Conservation (phyloP, 148 eudicot genomes). For the Nyssa sinensis region DNA sequence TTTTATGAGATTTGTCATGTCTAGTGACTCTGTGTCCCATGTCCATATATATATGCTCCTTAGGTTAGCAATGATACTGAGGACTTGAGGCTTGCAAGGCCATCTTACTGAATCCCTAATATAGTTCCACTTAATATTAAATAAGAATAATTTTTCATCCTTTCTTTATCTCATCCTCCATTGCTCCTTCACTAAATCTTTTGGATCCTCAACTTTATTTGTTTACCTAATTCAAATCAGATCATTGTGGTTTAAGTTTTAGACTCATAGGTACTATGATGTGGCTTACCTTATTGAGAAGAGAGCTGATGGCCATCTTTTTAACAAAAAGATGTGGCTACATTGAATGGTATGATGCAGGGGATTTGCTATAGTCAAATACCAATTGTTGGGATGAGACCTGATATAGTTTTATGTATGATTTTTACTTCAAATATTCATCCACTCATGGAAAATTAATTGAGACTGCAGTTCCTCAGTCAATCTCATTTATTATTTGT, state of each 20-base stretch:
- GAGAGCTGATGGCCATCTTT: neutral
- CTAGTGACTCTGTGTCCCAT: too few species aligned
- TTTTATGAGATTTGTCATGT: too few species aligned
- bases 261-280: neutral
- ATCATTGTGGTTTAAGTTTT: neutral
- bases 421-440: neutral
- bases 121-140: too few species aligned
- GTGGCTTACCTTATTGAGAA: neutral
- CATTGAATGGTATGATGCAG: neutral
- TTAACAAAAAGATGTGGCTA: neutral
- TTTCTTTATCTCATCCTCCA: too few species aligned
- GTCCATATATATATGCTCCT: too few species aligned
- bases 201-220: too few species aligned
- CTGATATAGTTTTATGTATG: neutral
- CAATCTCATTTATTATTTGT: conserved; percentile 6
- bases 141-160: too few species aligned
- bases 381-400: neutral
- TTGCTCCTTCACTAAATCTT: too few species aligned
- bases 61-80: too few species aligned
- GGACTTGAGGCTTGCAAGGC: too few species aligned
- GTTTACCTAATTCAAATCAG: too few species aligned
- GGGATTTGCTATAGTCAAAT: neutral
- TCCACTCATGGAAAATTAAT: neutral
- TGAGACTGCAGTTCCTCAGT: conserved; percentile 5
- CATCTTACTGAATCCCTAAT: too few species aligned